Percentiles rank a stretch among this genome's conserved stretches.
Evolutionary conservation across 106 monocot genomes (phyloP).

Genomic region (Vanilla planifolia): DNA sequence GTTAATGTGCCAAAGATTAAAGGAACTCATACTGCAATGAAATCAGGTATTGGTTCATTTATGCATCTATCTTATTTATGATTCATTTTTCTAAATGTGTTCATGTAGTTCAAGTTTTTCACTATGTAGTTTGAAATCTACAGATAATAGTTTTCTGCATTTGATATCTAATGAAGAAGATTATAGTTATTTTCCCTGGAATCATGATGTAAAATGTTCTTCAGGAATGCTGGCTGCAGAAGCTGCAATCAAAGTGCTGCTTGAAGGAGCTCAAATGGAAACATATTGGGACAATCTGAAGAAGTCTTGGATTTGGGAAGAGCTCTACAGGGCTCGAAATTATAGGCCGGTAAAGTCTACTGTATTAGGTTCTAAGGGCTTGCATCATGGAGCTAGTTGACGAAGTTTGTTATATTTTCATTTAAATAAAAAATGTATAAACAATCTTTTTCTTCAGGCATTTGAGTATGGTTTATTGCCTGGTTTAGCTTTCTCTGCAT

Average conservation of each 20-base stretch:
- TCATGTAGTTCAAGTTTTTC: neutral
- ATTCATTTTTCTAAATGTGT: neutral
- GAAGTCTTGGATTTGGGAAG: conserved; percentile 96
- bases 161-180: neutral
- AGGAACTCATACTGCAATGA: conserved; percentile 99
- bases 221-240: conserved; percentile 97
- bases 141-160: neutral
- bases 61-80: neutral
- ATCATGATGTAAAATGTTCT: conserved; percentile 3
- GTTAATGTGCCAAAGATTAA: conserved; percentile 98
- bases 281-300: conserved; percentile 72
- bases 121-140: neutral
- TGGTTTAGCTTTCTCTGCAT: conserved; percentile 83
- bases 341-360: conserved; percentile 66
- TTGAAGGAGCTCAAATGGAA: conserved; percentile 73
- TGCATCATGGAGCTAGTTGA: neutral
- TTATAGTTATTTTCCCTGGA: no score
- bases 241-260: conserved; percentile 56
- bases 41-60: conserved; percentile 63
- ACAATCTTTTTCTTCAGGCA: conserved; percentile 40
- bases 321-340: conserved; percentile 79
- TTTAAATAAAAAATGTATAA: neutral
- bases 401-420: neutral
- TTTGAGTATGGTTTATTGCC: conserved; percentile 89
- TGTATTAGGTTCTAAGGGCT: no score